Conservation (phyloP, 2,329 filamentous ascomycete genomes). For the Pyricularia pennisetigena region DNA sequence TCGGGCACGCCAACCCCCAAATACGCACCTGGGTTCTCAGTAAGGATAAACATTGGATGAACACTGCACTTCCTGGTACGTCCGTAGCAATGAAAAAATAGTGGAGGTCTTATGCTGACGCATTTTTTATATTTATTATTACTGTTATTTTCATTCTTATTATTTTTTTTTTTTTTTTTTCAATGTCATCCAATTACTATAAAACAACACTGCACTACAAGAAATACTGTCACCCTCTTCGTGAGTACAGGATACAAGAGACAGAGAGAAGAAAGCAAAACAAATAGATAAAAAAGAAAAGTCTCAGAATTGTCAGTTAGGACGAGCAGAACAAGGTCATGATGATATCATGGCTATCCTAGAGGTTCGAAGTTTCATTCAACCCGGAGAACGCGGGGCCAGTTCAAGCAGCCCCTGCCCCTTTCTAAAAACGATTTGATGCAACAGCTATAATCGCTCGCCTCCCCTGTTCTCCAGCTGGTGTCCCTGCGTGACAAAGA, state of each 20-base stretch:
- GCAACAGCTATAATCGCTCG: neutral
- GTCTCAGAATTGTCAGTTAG: neutral
- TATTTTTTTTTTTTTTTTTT: neutral
- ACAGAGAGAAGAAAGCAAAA: neutral
- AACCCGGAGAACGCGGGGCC: neutral
- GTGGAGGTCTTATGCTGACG: neutral
- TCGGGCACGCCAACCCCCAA: neutral
- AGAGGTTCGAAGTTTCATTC: neutral
- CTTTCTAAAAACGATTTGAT: constrained; percentile 1
- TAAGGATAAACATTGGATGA: neutral
- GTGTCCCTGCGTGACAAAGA: neutral
- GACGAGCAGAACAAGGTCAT: neutral
- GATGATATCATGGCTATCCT: neutral
- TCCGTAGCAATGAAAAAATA: neutral
- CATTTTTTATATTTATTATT: no score
- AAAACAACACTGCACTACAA: neutral
- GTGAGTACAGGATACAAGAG: no score
- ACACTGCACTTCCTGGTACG: neutral
- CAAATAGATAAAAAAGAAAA: neutral
- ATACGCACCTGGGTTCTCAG: neutral
- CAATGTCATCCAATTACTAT: neutral
- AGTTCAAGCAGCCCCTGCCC: neutral
- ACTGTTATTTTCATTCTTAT: no score
- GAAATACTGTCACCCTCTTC: neutral
- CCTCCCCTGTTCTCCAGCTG: neutral